Conservation (phyloP, 129 eudicot genomes). For the carrot (Daucus carota) region DH1_v3.0 NC_030382.2:45750501-45751000, state of each 20-base stretch:
- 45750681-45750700: slow-evolving; percentile 14
- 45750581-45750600: slow-evolving; percentile 89
- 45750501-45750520: background rate
- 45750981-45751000: slow-evolving; percentile 88
- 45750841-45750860: slow-evolving; percentile 99
- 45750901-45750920: slow-evolving; percentile 21
- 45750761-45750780: slow-evolving; percentile 8
- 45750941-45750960: background rate
- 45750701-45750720: background rate
- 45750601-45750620: slow-evolving; percentile 97
- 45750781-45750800: slow-evolving; percentile 18
- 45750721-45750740: slow-evolving; percentile 4
- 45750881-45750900: slow-evolving; percentile 99
- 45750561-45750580: slow-evolving; percentile 96
- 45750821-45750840: slow-evolving; percentile 99
- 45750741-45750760: slow-evolving; percentile 1
- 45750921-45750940: slow-evolving; percentile 8
- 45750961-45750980: slow-evolving; percentile 11
- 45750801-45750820: slow-evolving; percentile 99
- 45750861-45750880: slow-evolving; percentile 99
- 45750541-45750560: slow-evolving; percentile 63
- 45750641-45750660: slow-evolving; percentile 96
- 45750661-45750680: slow-evolving; percentile 99
- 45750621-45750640: slow-evolving; percentile 87
- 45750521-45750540: slow-evolving; percentile 1